Evolutionary conservation across 768 basidiomycete species (phyloP).

Genomic region (Aureoboletus auriporus): DNA sequence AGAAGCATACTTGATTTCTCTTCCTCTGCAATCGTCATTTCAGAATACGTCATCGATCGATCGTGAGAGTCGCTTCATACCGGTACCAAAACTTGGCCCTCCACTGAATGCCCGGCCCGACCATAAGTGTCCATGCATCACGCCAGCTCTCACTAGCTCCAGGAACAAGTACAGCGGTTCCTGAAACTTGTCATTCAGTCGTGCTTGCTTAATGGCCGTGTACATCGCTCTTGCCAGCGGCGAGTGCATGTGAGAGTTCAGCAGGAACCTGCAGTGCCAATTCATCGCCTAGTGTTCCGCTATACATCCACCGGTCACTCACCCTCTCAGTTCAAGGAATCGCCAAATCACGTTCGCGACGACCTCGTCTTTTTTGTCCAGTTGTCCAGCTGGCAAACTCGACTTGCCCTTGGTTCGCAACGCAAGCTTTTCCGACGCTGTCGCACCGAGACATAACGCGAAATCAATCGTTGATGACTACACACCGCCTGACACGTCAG

Average conservation of each 20-base stretch:
- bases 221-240: conserved; percentile 90
- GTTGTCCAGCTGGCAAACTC: conserved; percentile 38
- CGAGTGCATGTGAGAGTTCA: conserved; percentile 86
- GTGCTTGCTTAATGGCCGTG: conserved; percentile 68
- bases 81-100: conserved; percentile 91
- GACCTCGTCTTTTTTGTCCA: conserved; percentile 98
- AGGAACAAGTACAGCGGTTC: conserved; percentile 93
- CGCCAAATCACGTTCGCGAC: conserved; percentile 99
- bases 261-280: conserved; percentile 63
- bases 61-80: conserved; percentile 44
- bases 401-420: conserved; percentile 71
- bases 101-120: conserved; percentile 86
- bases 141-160: conserved; percentile 93
- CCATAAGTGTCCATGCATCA: conserved; percentile 93
- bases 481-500: conserved; percentile 21
- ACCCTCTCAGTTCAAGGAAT: conserved; percentile 95
- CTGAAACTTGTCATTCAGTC: conserved; percentile 97
- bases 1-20: conserved; percentile 93
- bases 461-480: conserved; percentile 98
- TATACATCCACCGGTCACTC: conserved; percentile 8
- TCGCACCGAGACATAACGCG: conserved; percentile 89
- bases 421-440: conserved; percentile 75
- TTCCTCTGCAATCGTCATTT: conserved; percentile 56
- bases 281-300: conserved; percentile 1
- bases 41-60: conserved; percentile 14